Evolutionary conservation across 192 early-diverging fungal species (phyloP).

Genomic region (Backusella parvicylindrica): DNA sequence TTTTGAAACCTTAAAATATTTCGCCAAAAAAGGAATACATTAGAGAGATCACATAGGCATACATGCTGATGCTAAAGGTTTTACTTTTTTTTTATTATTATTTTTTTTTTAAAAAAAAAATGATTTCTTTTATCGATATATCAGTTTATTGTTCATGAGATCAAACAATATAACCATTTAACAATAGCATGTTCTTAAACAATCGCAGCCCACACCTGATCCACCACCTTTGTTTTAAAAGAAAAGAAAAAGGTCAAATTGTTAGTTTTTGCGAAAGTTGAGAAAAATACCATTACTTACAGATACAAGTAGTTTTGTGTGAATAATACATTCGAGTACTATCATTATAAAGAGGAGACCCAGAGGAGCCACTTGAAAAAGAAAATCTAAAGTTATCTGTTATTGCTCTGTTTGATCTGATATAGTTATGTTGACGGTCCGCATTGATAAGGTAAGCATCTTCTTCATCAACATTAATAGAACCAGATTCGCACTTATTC

Average conservation of each 20-base stretch:
- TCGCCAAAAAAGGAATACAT: not conserved
- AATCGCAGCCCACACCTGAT: not conserved
- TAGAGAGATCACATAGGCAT: not conserved
- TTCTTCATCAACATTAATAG: not conserved
- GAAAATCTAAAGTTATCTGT: not conserved
- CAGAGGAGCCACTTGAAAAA: not conserved
- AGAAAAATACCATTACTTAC: not conserved
- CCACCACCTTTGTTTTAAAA: not conserved
- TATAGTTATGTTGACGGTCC: not conserved
- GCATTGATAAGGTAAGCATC: not conserved
- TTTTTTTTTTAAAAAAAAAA: no score
- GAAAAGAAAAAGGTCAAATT: not conserved
- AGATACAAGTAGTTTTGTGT: not conserved
- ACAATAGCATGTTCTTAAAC: not conserved
- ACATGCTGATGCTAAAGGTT: no score
- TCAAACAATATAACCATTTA: not conserved
- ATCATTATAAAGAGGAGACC: not conserved
- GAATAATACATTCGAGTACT: not conserved
- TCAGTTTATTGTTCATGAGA: not conserved
- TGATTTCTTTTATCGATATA: not conserved
- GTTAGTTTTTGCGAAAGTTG: not conserved
- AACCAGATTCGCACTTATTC: not conserved
- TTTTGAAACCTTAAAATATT: not conserved
- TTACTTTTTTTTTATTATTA: no score
- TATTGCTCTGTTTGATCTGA: not conserved